Percentiles rank a stretch among this genome's conserved stretches.
Evolutionary conservation across 164 flowering plant genomes (phyloP).

Genomic region (Tetrastigma voinierianum): DNA sequence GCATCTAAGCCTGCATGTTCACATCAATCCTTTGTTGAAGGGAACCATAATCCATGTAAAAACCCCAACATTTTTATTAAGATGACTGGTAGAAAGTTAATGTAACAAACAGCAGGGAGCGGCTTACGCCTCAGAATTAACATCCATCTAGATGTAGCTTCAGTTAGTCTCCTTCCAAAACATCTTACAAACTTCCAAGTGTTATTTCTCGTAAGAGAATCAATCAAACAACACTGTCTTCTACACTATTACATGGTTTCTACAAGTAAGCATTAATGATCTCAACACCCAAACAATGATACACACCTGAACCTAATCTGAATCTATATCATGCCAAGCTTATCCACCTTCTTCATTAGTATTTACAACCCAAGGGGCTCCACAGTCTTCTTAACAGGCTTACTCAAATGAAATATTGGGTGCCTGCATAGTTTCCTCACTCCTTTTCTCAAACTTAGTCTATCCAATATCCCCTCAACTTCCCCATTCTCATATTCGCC

Average conservation of each 20-base stretch:
- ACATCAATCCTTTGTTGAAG: neutral
- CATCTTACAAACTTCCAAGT: neutral
- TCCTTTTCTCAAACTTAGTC: slow-evolving; percentile 61
- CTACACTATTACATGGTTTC: slow-evolving; percentile 1
- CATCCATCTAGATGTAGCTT: neutral
- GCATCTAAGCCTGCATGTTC: neutral
- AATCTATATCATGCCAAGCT: slow-evolving; percentile 30
- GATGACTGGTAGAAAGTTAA: neutral
- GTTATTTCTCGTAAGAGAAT: neutral
- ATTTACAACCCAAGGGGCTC: slow-evolving; percentile 42
- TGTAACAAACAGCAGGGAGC: neutral
- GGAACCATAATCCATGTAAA: neutral
- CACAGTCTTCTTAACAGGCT: slow-evolving; percentile 40
- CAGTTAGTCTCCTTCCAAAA: slow-evolving; percentile 7
- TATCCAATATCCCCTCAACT: slow-evolving; percentile 42
- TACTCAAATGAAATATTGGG: slow-evolving; percentile 70
- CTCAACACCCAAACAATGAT: slow-evolving; percentile 3
- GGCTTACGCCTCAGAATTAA: neutral
- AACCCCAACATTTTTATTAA: neutral
- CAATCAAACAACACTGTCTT: neutral
- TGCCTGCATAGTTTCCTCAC: slow-evolving; percentile 67
- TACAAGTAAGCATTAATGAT: neutral
- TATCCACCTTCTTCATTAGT: slow-evolving; percentile 33
- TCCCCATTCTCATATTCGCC: slow-evolving; percentile 35
- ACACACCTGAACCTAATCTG: neutral